Evolutionary conservation across 148 eudicot species (phyloP).

Genomic region (Rhododendron henanense): DNA sequence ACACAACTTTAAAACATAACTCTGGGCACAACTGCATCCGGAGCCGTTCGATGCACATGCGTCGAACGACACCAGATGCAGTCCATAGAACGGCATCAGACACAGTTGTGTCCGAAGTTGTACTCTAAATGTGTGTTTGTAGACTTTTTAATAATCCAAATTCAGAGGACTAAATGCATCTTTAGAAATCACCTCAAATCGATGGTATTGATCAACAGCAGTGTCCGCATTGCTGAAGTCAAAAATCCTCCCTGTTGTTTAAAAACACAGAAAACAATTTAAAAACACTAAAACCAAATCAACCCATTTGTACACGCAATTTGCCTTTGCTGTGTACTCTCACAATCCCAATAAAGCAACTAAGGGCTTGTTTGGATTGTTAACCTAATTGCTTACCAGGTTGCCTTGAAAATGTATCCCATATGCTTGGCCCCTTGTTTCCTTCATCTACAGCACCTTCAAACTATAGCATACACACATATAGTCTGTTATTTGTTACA

Average conservation of each 20-base stretch:
- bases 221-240: constrained; percentile 87
- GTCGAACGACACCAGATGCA: too few species aligned
- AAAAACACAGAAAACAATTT: neutral
- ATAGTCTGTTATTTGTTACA: neutral
- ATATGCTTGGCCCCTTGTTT: constrained; percentile 77
- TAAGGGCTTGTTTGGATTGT: neutral
- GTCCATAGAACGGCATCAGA: too few species aligned
- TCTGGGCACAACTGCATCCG: neutral
- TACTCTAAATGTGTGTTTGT: neutral
- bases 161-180: neutral
- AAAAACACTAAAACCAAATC: neutral
- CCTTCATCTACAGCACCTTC: constrained; percentile 98
- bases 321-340: neutral
- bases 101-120: too few species aligned
- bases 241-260: constrained; percentile 49
- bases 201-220: constrained; percentile 93
- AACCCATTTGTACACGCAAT: neutral
- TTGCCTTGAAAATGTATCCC: constrained; percentile 74
- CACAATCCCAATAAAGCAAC: neutral
- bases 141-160: neutral
- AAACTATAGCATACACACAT: constrained; percentile 36
- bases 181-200: constrained; percentile 56
- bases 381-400: constrained; percentile 32
- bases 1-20: neutral
- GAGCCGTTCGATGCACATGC: neutral